phyloP scores from a whole-genome alignment of 2,329 filamentous ascomycete species.

The Fusarium verrucosum region DNA sequence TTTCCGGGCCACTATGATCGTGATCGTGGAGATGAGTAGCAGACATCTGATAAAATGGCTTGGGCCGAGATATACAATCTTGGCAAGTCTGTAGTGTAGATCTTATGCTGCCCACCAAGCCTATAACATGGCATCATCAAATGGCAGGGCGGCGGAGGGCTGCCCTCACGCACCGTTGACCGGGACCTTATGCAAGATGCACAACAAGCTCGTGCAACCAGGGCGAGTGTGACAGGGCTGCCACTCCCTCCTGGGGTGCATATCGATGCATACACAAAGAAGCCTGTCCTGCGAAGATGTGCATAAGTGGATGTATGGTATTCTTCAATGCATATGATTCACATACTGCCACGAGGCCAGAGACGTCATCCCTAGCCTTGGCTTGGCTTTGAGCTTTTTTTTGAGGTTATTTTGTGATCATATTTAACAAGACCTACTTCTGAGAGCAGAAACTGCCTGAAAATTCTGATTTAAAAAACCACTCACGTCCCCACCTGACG shows the following conservation, averaged over 20 bases:
- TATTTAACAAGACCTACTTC: neutral
- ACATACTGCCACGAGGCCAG: constrained; percentile 34
- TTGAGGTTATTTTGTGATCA: neutral
- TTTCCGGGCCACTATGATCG: neutral
- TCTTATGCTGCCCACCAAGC: constrained; percentile 41
- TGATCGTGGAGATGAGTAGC: neutral
- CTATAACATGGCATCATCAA: constrained; percentile 3
- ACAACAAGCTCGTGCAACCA: constrained; percentile 41
- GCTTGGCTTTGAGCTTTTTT: neutral
- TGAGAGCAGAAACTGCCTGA: too few relatives aligned
- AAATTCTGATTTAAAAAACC: too few relatives aligned
- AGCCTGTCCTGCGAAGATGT: constrained; percentile 26
- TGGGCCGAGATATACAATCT: constrained; percentile 17
- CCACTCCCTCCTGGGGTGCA: constrained; percentile 33
- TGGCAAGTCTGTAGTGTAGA: constrained; percentile 39
- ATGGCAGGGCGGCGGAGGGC: constrained; percentile 25
- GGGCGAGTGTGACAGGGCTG: constrained; percentile 35
- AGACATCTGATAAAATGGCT: constrained; percentile 3
- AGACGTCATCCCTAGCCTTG: constrained; percentile 3
- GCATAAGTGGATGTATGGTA: constrained; percentile 37
- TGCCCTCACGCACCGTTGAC: constrained; percentile 39
- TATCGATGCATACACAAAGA: constrained; percentile 35
- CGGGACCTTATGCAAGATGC: constrained; percentile 43
- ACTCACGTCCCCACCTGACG: constrained; percentile 11
- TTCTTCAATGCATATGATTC: constrained; percentile 31